Percentiles rank a stretch among this genome's conserved stretches.
Conservation (phyloP, 2,329 filamentous ascomycete genomes). For the Fusarium luffae region DNA sequence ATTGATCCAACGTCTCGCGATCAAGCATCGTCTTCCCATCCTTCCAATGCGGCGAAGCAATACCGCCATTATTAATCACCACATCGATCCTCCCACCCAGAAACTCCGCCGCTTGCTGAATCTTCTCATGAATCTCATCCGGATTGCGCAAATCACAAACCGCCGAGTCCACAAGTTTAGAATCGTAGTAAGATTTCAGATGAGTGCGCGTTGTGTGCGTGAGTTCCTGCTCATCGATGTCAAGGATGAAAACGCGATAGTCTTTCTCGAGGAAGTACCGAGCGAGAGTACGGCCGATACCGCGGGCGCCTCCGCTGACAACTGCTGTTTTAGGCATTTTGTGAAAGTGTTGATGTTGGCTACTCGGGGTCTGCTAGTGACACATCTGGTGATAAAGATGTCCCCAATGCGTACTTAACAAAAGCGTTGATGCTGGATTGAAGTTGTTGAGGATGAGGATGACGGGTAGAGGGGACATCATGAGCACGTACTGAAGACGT, state of each 20-base stretch:
- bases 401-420: too few relatives aligned
- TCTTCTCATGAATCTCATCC: not conserved
- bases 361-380: too few relatives aligned
- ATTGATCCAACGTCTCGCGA: not conserved
- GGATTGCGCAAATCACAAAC: constrained; percentile 1
- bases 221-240: constrained; percentile 17
- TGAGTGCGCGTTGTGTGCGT: constrained; percentile 1
- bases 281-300: constrained; percentile 3
- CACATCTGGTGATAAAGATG: too few relatives aligned
- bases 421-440: not conserved
- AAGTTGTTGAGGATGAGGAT: not conserved
- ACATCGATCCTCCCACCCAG: not conserved
- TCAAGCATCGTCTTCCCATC: constrained; percentile 17
- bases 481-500: constrained; percentile 8
- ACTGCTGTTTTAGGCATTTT: constrained; percentile 4
- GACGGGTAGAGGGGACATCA: not conserved
- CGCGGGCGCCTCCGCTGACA: constrained; percentile 11
- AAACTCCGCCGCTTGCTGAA: constrained; percentile 17
- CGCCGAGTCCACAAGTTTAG: not conserved
- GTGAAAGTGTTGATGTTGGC: not conserved
- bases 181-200: constrained; percentile 12
- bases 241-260: constrained; percentile 13
- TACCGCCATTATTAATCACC: constrained; percentile 20
- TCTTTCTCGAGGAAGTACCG: constrained; percentile 15
- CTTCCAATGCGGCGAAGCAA: constrained; percentile 17